Percentiles rank a stretch among this genome's conserved stretches.
Conservation (phyloP, 2,329 filamentous ascomycete species). For the Nakataea oryzae region DNA sequence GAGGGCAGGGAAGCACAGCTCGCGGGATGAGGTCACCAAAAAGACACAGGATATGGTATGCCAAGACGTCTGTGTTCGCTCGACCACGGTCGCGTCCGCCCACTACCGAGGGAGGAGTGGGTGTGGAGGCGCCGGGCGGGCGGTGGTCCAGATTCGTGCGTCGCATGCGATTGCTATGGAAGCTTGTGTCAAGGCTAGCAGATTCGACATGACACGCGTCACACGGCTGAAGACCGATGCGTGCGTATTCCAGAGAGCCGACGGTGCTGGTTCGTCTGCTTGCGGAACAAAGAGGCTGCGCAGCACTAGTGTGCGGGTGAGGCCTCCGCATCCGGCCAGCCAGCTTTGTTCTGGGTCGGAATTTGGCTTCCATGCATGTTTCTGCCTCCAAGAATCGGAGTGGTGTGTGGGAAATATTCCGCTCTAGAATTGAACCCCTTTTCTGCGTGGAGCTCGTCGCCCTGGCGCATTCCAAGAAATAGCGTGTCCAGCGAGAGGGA, state of each 20-base stretch:
- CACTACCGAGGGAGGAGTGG: not conserved
- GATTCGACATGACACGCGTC: too few relatives aligned
- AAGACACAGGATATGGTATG: not conserved
- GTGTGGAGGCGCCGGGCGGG: not conserved
- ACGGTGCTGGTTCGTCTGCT: not conserved
- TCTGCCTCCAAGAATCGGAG: not conserved
- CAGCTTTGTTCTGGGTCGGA: not conserved
- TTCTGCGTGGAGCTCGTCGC: not conserved
- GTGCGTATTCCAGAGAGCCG: not conserved
- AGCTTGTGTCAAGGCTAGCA: not conserved
- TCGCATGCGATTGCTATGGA: not conserved
- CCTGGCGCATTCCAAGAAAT: not conserved
- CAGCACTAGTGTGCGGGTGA: not conserved
- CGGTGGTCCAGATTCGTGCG: not conserved
- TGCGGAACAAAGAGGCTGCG: not conserved
- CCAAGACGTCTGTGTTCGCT: not conserved
- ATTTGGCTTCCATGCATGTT: not conserved
- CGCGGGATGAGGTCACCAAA: not conserved
- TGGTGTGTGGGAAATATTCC: not conserved
- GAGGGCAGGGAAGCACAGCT: not conserved
- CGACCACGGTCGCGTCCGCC: not conserved
- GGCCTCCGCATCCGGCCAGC: not conserved
- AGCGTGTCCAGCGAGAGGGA: not conserved
- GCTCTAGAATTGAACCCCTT: not conserved
- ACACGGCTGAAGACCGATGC: not conserved